These are phyloP conservation scores for Brassica balearica DNA, from an alignment of 441 rosid species.

Conservation along the genomic window DNA sequence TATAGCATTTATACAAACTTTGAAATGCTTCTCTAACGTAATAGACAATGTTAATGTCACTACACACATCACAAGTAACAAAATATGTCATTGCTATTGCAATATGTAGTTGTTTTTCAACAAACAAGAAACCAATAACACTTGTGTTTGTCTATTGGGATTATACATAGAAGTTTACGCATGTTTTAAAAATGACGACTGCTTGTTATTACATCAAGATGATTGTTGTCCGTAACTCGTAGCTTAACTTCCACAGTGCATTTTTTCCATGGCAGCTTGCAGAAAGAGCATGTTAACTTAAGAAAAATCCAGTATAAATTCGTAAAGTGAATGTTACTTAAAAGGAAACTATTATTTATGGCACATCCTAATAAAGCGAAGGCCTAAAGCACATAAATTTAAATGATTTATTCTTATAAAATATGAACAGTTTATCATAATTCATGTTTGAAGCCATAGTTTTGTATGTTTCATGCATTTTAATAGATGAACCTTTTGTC, in stretches of 20 bases:
- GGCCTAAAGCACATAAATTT: not conserved
- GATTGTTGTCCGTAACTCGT: too few species aligned
- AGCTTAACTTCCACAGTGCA: too few species aligned
- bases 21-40: too few species aligned
- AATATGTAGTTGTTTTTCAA: not conserved
- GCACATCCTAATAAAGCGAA: not conserved
- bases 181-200: too few species aligned
- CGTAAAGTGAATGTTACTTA: not conserved
- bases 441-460: not conserved
- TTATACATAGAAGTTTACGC: too few species aligned
- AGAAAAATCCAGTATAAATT: not conserved
- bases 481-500: too few species aligned
- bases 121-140: not conserved
- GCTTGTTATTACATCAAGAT: too few species aligned
- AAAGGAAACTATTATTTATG: not conserved
- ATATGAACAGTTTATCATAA: not conserved
- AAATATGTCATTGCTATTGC: not conserved
- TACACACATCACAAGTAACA: not conserved
- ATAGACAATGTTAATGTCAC: not conserved
- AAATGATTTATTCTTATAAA: not conserved
- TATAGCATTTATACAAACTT: too few species aligned
- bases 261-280: not conserved
- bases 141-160: not conserved
- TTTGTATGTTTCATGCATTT: too few species aligned
- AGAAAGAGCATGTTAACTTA: not conserved